Base-by-base conservation (phyloP, 257 asterid species). In the Prunella vulgaris region DNA sequence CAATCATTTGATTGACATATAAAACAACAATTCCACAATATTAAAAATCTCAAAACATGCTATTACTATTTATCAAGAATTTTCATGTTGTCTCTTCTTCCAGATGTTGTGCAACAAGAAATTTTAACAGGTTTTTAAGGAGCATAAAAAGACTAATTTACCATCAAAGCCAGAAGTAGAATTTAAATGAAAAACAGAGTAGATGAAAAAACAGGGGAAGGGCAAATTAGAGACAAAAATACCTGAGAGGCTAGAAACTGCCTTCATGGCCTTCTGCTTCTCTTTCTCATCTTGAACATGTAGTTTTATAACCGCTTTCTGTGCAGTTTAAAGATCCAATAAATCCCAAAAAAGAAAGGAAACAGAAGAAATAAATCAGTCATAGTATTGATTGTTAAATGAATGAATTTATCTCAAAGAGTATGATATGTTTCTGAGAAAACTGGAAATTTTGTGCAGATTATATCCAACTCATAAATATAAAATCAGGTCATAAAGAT, bases 251-350 rank as follows among this genome's bases (percentile, higher is more conserved):
- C 80, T 57, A 3, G 93, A 84, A 65, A 87, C 96, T 37, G 88
- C 77, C 82, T 85, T 85, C 89, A 89, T 61, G 40, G 88, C 95
- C 76, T 84, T 89, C 65, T 79, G 78, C 68, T 85, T 85, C 54
- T 75, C 87, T 81, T 79, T 87, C 20, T 63, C 75, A 68, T 85
- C 88, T 18, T 66, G 70, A 46, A 87, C 27, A 1, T 46, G 70
- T 56, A 89, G 2, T 78, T 75, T 82, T 71, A 87, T 46, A 4
- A 89, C 88, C 64, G 87, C 83, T 66, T 87, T 89, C 95, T 89
- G 84, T 76, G 14, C n/a, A 1, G n/a, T n/a, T n/a, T n/a, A n/a
- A 7, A 28, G 7, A 33, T 18, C 10, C 28, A 53, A 32, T 0
- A 35, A 54, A 52, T 17, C 10, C n/a, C 28, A 46, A 40, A 57